A percentile compares a stretch with the other conserved stretches of the same genome.
Conservation (phyloP, 2,329 filamentous ascomycete species). For the Penicillium sp. region DNA sequence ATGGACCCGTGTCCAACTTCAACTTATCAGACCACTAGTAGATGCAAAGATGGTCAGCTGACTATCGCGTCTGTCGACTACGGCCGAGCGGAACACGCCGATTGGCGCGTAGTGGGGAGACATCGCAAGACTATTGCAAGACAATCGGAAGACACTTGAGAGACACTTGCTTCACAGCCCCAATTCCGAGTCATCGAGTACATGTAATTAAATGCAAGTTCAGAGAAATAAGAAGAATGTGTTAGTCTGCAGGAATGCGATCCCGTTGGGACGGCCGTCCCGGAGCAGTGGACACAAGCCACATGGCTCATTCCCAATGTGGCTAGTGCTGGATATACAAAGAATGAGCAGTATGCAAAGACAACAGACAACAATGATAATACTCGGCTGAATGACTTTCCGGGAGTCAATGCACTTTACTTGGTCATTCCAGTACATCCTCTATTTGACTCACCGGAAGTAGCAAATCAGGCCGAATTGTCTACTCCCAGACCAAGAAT, state of each 20-base stretch:
- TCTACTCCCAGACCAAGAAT: constrained; percentile 1
- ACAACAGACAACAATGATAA: not conserved
- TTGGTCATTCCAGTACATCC: not conserved
- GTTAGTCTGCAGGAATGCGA: not conserved
- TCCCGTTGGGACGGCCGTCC: constrained; percentile 6
- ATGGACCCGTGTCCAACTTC: constrained; percentile 5
- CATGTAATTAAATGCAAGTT: not conserved
- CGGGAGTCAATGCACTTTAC: not conserved
- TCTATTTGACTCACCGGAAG: constrained; percentile 6
- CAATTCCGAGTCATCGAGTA: not conserved
- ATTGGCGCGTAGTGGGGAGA: constrained; percentile 8
- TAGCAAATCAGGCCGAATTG: constrained; percentile 8
- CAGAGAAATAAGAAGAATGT: not conserved
- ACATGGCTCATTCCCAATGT: constrained; percentile 5
- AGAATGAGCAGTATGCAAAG: not conserved
- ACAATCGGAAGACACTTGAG: constrained; percentile 4
- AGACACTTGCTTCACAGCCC: constrained; percentile 6
- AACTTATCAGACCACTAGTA: constrained; percentile 8
- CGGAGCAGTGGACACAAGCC: constrained; percentile 6
- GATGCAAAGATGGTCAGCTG: constrained; percentile 6
- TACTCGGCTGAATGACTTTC: constrained; percentile 1
- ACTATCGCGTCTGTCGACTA: constrained; percentile 7
- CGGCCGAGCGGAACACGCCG: constrained; percentile 8
- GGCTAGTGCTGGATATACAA: constrained; percentile 1
- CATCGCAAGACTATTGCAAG: constrained; percentile 1